Base-by-base conservation (phyloP, 345 rosid species). In the Bretschneidera sinensis region DNA sequence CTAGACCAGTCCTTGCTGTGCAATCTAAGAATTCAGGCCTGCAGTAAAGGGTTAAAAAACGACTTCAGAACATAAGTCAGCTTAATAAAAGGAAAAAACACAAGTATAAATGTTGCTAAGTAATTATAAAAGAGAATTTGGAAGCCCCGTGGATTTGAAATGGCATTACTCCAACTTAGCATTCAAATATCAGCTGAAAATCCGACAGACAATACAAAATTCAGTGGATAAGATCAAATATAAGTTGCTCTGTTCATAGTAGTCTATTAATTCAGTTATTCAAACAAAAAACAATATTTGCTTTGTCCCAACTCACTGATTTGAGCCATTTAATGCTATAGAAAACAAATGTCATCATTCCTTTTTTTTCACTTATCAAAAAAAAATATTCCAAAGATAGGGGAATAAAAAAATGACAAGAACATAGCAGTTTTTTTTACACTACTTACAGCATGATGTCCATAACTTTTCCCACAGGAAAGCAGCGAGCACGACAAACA, bases 1-100 rank as follows among this genome's bases (percentile, higher is more conserved):
- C 98, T 47, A 92, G 75, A 62, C 94, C 85, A 55, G 98, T 92
- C 72, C 97, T 84, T 45, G 98, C 98, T 2, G 98, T 92, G 80
- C 97, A 92, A 76, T 92, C 96, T 64, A 92, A 73, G 70, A 84
- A 83, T 71, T 85, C 92, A 31, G 98, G 98, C 84, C 98, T 89
- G 86, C 57, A 81, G 28, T 57, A n/a, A n/a, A n/a, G 52, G 2
- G 11, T 5, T 39, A 39, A 39, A 31, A 31, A 31, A 31, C 9
- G 6, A 31, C 9, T 9, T 31, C 35, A 31, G 35, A 31, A 9
- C 35, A 31, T 31, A 9, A 31, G 9, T 31, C 9, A 31, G 9
- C 9, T 4, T 31, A 31, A 4, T 31, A 4, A 31, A 9, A 31
- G 35, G 9, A 9, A 31, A 9, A 31, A 31, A 31, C 35, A 31